phyloP scores from a whole-genome alignment of 768 basidiomycete genomes.

The Hygrocybe coccinea region DNA sequence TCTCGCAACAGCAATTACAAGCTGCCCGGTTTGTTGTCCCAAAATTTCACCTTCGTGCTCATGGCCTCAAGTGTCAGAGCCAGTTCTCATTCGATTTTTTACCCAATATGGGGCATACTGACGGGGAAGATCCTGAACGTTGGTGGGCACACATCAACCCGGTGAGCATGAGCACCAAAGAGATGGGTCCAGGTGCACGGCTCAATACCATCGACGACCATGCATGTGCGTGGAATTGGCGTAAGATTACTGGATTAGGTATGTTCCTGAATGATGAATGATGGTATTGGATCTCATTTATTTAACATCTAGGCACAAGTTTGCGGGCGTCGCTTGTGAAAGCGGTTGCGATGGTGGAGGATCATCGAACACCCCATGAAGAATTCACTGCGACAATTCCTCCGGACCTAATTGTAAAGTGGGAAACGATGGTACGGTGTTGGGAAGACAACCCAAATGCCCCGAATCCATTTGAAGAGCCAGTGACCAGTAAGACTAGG shows the following conservation, averaged over 20 bases:
- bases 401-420: background rate
- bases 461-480: slow-evolving; percentile 2
- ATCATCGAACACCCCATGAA: background rate
- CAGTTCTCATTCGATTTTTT: slow-evolving; percentile 12
- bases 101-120: slow-evolving; percentile 27
- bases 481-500: background rate
- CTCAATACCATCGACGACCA: slow-evolving; percentile 28
- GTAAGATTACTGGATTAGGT: slow-evolving; percentile 10
- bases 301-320: slow-evolving; percentile 1
- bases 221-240: slow-evolving; percentile 21
- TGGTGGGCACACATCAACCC: slow-evolving; percentile 26
- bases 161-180: slow-evolving; percentile 23
- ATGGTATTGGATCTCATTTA: background rate
- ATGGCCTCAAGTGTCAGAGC: slow-evolving; percentile 13
- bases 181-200: slow-evolving; percentile 25
- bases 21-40: slow-evolving; percentile 7
- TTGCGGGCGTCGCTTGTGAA: background rate
- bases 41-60: slow-evolving; percentile 12
- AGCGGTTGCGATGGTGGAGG: background rate
- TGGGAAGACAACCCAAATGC: background rate
- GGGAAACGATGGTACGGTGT: background rate
- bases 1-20: background rate
- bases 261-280: background rate
- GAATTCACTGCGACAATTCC: background rate
- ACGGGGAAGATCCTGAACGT: slow-evolving; percentile 23